Evolutionary conservation across 2,329 filamentous ascomycete species (phyloP).

Genomic region (Akanthomyces lecanii): DNA sequence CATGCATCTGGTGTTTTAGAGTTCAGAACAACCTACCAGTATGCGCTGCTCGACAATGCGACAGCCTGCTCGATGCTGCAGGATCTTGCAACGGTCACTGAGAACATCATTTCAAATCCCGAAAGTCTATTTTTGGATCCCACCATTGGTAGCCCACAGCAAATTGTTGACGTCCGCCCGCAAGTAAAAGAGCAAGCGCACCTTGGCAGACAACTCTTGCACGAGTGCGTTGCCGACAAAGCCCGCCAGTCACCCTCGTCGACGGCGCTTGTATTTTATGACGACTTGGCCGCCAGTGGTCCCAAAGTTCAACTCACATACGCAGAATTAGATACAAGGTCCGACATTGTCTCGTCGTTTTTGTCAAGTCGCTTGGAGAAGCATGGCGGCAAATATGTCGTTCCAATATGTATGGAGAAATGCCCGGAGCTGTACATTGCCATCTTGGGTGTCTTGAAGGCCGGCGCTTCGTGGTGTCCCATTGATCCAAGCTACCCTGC

Average conservation of each 20-base stretch:
- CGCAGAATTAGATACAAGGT: not conserved
- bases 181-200: not conserved
- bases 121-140: not conserved
- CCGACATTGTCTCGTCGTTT: not conserved
- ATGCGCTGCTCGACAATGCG: not conserved
- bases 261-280: not conserved
- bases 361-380: not conserved
- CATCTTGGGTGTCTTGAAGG: slow-evolving; percentile 1
- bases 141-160: not conserved
- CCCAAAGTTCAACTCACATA: slow-evolving; percentile 1
- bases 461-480: slow-evolving; percentile 2
- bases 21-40: slow-evolving; percentile 3
- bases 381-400: not conserved
- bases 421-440: slow-evolving; percentile 6
- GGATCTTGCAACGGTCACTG: not conserved
- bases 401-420: slow-evolving; percentile 10
- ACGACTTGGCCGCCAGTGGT: not conserved
- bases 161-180: not conserved
- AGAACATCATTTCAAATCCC: not conserved
- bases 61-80: not conserved
- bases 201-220: not conserved
- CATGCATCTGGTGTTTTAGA: slow-evolving; percentile 4
- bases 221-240: slow-evolving; percentile 3
- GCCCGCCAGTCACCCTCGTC: not conserved
- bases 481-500: slow-evolving; percentile 2